A percentile compares a stretch with the other conserved stretches of the same genome.
Evolutionary conservation across 768 basidiomycete genomes (phyloP).

Genomic region (Tulasnella sp.): DNA sequence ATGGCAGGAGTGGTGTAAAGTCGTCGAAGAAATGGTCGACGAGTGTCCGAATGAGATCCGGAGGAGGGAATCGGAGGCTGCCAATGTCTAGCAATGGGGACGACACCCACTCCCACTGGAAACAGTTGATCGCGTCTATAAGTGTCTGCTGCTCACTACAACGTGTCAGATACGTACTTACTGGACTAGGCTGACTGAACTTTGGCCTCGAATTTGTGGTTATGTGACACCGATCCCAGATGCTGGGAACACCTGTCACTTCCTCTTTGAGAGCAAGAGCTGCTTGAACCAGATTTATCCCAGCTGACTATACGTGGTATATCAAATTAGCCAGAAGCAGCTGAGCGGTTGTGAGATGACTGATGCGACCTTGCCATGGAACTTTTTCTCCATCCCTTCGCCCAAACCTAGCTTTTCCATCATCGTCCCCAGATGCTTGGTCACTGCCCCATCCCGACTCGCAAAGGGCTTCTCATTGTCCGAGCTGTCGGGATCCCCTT

Average conservation of each 20-base stretch:
- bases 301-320: neutral
- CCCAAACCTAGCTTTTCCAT: neutral
- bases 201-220: slow-evolving; percentile 7
- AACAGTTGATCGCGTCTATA: slow-evolving; percentile 20
- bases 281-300: slow-evolving; percentile 39
- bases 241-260: slow-evolving; percentile 39
- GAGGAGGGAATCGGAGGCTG: slow-evolving; percentile 44
- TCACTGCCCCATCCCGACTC: neutral
- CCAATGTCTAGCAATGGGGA: slow-evolving; percentile 18
- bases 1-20: slow-evolving; percentile 45
- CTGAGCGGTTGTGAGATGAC: neutral
- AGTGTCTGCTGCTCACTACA: slow-evolving; percentile 17
- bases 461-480: neutral
- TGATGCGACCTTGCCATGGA: slow-evolving; percentile 1
- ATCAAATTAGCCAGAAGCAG: neutral
- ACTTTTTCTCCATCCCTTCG: neutral
- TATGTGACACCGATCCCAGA: slow-evolving; percentile 12
- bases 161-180: slow-evolving; percentile 2
- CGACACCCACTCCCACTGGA: slow-evolving; percentile 28
- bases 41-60: slow-evolving; percentile 42
- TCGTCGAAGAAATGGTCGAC: slow-evolving; percentile 54
- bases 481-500: neutral
- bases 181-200: slow-evolving; percentile 15
- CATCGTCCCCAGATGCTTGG: neutral
- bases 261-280: slow-evolving; percentile 54